Conservation (phyloP, 2,329 filamentous ascomycete species). For the Clarireedia homoeocarpa region DNA sequence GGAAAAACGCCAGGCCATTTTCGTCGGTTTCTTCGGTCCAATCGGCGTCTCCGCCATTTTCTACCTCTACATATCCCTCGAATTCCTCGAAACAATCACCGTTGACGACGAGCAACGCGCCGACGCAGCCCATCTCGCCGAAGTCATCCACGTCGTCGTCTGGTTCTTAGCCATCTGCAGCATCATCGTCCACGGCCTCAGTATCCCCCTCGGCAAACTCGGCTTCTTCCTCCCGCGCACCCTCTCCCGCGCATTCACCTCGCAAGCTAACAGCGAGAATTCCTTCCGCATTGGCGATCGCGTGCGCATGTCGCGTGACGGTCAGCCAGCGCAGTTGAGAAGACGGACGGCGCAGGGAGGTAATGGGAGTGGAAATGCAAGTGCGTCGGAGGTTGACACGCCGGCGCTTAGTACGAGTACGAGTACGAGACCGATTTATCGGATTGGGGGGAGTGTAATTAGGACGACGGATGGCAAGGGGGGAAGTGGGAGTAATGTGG, state of each 20-base stretch:
- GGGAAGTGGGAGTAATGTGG: not conserved
- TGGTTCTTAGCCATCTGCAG: slow-evolving; percentile 85
- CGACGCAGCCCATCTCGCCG: slow-evolving; percentile 58
- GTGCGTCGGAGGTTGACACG: not conserved
- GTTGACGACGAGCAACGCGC: slow-evolving; percentile 52
- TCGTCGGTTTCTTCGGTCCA: slow-evolving; percentile 88
- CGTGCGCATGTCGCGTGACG: no score
- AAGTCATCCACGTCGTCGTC: slow-evolving; percentile 63
- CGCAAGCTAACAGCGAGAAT: slow-evolving; percentile 14
- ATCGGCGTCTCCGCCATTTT: slow-evolving; percentile 88
- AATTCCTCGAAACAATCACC: slow-evolving; percentile 58
- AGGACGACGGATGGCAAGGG: not conserved
- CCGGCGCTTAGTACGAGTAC: slow-evolving; percentile 1
- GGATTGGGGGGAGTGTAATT: slow-evolving; percentile 33
- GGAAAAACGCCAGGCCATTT: slow-evolving; percentile 64
- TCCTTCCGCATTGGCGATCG: no score
- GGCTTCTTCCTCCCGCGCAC: slow-evolving; percentile 53
- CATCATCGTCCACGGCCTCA: slow-evolving; percentile 77
- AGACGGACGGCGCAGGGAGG: not conserved
- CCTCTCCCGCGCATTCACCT: slow-evolving; percentile 37
- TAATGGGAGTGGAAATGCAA: not conserved
- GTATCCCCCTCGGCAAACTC: slow-evolving; percentile 68
- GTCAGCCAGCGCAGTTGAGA: not conserved
- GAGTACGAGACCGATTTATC: slow-evolving; percentile 28
- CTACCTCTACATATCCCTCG: slow-evolving; percentile 73